phyloP scores from a whole-genome alignment of 768 basidiomycete species.

The Termitomyces sp. region DNA sequence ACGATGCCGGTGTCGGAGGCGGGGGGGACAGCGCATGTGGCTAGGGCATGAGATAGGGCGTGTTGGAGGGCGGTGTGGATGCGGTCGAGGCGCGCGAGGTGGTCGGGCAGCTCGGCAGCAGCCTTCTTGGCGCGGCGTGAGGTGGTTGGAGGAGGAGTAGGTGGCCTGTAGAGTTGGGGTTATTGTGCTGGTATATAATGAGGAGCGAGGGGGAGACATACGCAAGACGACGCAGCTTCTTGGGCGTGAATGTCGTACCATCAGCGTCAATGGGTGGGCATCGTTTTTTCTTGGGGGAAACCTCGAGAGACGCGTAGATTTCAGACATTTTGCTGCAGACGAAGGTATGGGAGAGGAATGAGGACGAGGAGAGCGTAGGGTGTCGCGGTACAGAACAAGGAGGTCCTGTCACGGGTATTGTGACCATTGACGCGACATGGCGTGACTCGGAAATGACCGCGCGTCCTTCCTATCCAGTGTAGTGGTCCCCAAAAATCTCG shows the following conservation, averaged over 20 bases:
- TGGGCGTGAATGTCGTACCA: conserved; percentile 52
- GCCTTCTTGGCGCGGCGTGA: conserved; percentile 26
- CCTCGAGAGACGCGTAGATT: conserved; percentile 54
- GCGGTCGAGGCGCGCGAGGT: conserved; percentile 57
- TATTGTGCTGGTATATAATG: not conserved
- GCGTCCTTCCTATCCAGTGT: too few relatives aligned
- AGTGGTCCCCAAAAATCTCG: too few relatives aligned
- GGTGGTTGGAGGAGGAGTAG: conserved; percentile 53
- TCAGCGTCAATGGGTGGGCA: conserved; percentile 52
- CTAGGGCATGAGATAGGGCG: conserved; percentile 81
- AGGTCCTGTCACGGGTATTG: not conserved
- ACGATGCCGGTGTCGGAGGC: conserved; percentile 72
- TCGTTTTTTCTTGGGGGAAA: conserved; percentile 74
- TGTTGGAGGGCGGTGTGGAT: conserved; percentile 74
- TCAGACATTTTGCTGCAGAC: conserved; percentile 42
- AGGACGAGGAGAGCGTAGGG: conserved; percentile 3
- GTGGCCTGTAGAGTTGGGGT: conserved; percentile 35
- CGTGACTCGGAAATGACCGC: conserved; percentile 2
- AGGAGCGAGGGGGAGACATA: conserved; percentile 26
- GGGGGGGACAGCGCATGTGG: conserved; percentile 77
- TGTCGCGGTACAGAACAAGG: conserved; percentile 15
- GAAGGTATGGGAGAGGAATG: conserved; percentile 1
- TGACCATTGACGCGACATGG: conserved; percentile 1
- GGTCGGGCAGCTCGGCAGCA: conserved; percentile 39
- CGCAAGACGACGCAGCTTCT: conserved; percentile 61